phyloP scores from a whole-genome alignment of 2,329 filamentous ascomycete species.

The Botrytis pseudocinerea region DNA sequence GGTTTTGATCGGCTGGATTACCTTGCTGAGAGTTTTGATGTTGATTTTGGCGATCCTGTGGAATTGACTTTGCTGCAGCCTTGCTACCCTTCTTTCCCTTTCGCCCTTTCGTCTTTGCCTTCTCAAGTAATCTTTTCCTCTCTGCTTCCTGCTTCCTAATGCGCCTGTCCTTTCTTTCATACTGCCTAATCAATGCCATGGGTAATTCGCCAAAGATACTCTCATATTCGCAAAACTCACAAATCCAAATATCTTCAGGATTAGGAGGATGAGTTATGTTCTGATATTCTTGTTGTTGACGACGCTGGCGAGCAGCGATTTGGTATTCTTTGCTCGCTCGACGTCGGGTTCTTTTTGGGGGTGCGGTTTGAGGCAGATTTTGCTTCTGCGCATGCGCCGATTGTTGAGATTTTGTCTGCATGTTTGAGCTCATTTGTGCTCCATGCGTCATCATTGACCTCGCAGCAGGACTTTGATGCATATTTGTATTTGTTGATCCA shows the following conservation, averaged over 20 bases:
- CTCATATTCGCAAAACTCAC: constrained; percentile 98
- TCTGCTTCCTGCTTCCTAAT: constrained; percentile 84
- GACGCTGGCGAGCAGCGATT: constrained; percentile 74
- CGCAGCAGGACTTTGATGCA: constrained; percentile 34
- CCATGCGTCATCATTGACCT: constrained; percentile 39
- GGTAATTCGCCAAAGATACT: constrained; percentile 89
- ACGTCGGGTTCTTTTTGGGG: constrained; percentile 63
- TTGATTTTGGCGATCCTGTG: constrained; percentile 36
- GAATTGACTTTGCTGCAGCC: constrained; percentile 34
- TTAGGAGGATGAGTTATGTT: constrained; percentile 74
- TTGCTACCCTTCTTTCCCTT: constrained; percentile 86
- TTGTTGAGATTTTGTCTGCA: constrained; percentile 41
- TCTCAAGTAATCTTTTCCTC: constrained; percentile 79
- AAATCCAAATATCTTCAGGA: constrained; percentile 83
- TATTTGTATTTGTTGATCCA: constrained; percentile 43
- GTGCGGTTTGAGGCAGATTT: constrained; percentile 40
- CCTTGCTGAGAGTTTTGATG: constrained; percentile 43
- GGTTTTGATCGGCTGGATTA: constrained; percentile 35
- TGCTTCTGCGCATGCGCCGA: constrained; percentile 42
- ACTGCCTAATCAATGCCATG: constrained; percentile 80
- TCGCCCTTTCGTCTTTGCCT: constrained; percentile 88
- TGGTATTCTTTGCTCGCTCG: constrained; percentile 70
- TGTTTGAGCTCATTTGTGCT: constrained; percentile 41
- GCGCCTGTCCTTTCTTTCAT: constrained; percentile 90
- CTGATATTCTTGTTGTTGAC: constrained; percentile 71